Evolutionary conservation across 495 filamentous ascomycete genomes (phyloP).

Genomic region (Paragyromitra xinjiangensis): DNA sequence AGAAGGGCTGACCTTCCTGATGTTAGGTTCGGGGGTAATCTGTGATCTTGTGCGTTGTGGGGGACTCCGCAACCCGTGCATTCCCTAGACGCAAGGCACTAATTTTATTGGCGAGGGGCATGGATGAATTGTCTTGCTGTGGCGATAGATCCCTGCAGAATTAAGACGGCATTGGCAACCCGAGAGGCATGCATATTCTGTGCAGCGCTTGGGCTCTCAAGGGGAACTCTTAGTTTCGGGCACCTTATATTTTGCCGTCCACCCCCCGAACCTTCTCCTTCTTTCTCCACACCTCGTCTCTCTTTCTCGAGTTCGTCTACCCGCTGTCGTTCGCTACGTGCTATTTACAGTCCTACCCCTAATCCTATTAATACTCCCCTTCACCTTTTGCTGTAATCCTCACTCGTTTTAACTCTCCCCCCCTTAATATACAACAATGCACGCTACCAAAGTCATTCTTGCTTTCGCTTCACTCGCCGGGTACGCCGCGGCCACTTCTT

Average conservation of each 20-base stretch:
- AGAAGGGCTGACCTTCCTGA: not conserved
- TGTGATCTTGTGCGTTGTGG: slow-evolving; percentile 13
- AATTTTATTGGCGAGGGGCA: slow-evolving; percentile 17
- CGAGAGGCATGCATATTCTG: slow-evolving; percentile 31
- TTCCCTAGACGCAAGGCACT: slow-evolving; percentile 3
- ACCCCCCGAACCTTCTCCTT: slow-evolving; percentile 5
- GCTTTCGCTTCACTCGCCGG: slow-evolving; percentile 35
- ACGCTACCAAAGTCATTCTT: slow-evolving; percentile 21
- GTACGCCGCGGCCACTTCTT: slow-evolving; percentile 30
- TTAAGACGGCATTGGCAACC: slow-evolving; percentile 24
- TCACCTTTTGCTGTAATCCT: slow-evolving; percentile 15
- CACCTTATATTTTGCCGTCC: slow-evolving; percentile 43
- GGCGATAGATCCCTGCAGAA: slow-evolving; percentile 15
- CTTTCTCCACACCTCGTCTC: slow-evolving; percentile 19
- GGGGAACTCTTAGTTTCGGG: slow-evolving; percentile 32
- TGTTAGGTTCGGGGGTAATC: not conserved
- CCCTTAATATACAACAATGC: slow-evolving; percentile 41
- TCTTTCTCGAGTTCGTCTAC: slow-evolving; percentile 29
- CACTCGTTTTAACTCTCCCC: slow-evolving; percentile 1
- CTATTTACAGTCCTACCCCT: not conserved
- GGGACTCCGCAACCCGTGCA: slow-evolving; percentile 4
- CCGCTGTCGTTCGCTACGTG: slow-evolving; percentile 33
- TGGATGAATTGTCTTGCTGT: not conserved
- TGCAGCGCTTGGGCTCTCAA: slow-evolving; percentile 28
- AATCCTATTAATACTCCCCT: slow-evolving; percentile 15